Evolutionary conservation across 2,329 filamentous ascomycete genomes (phyloP).

Genomic region (Triangularia verruculosa): DNA sequence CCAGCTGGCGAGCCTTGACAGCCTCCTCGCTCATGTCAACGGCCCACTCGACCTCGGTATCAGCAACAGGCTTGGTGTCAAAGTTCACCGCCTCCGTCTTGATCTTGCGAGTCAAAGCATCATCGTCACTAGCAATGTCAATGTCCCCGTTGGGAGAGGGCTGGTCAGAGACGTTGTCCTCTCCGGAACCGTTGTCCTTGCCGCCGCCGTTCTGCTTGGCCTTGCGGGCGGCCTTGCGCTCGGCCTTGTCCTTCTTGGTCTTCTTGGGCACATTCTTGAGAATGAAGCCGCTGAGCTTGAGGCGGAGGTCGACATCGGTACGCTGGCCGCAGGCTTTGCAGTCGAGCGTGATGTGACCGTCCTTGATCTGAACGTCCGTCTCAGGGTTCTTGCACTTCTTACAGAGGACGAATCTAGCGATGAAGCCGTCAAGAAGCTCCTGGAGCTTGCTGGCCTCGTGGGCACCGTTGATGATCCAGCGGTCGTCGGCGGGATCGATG

Average conservation of each 20-base stretch:
- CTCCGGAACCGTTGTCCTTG: conserved; percentile 58
- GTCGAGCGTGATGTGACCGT: conserved; percentile 86
- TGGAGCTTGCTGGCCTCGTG: conserved; percentile 94
- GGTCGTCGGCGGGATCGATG: conserved; percentile 93
- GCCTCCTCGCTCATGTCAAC: conserved; percentile 96
- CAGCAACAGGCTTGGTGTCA: conserved; percentile 47
- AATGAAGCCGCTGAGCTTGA: conserved; percentile 97
- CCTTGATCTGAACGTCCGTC: conserved; percentile 93
- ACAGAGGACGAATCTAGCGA: conserved; percentile 97
- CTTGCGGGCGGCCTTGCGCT: conserved; percentile 84
- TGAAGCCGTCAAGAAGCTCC: conserved; percentile 97
- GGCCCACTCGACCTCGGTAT: conserved; percentile 88
- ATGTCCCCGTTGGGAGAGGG: conserved; percentile 42
- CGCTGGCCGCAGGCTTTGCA: conserved; percentile 98
- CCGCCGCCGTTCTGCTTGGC: conserved; percentile 72
- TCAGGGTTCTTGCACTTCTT: conserved; percentile 99
- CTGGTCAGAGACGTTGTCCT: conserved; percentile 45
- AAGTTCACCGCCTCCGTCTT: conserved; percentile 56
- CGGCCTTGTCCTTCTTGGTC: conserved; percentile 96
- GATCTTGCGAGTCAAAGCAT: conserved; percentile 70
- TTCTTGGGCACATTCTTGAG: conserved; percentile 91
- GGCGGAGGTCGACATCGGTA: conserved; percentile 83
- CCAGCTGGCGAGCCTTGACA: conserved; percentile 88
- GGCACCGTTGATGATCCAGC: conserved; percentile 99
- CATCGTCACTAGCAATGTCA: conserved; percentile 83